phyloP scores from a whole-genome alignment of 2,329 filamentous ascomycete species.

The Aspergillus nomiae region DNA sequence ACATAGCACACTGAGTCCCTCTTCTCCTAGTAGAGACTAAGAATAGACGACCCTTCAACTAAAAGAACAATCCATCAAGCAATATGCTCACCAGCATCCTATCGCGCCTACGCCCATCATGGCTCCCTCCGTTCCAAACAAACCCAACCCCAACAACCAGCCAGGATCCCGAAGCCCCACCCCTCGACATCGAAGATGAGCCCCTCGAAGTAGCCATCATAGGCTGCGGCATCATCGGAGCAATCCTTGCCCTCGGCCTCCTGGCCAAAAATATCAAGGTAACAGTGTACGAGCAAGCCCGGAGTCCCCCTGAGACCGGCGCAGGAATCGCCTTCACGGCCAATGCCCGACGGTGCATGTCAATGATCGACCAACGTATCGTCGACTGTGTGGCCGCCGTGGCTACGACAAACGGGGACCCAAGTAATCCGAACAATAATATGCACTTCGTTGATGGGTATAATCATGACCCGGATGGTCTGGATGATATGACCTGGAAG shows the following conservation, averaged over 20 bases:
- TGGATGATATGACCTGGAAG: slow-evolving; percentile 9
- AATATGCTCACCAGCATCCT: neutral
- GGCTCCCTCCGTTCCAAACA: neutral
- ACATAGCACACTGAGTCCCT: neutral
- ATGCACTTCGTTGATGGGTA: slow-evolving; percentile 30
- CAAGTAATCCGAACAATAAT: slow-evolving; percentile 16
- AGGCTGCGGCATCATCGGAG: slow-evolving; percentile 32
- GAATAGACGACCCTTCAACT: too few relatives aligned
- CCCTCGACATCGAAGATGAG: neutral
- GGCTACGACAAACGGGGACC: slow-evolving; percentile 14
- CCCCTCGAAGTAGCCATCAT: slow-evolving; percentile 28
- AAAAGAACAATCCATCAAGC: neutral
- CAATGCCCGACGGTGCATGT: slow-evolving; percentile 25
- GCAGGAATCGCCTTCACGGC: slow-evolving; percentile 30
- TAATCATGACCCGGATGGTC: slow-evolving; percentile 17
- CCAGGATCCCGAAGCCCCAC: neutral
- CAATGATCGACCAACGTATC: slow-evolving; percentile 19
- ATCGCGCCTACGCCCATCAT: neutral
- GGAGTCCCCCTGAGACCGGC: slow-evolving; percentile 24
- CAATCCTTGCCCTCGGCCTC: slow-evolving; percentile 28
- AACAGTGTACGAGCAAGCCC: slow-evolving; percentile 30
- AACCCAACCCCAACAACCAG: neutral
- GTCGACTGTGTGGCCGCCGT: slow-evolving; percentile 18
- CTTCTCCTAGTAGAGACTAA: too few relatives aligned
- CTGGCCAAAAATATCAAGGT: slow-evolving; percentile 22